These are phyloP conservation scores for Ulvella scutata DNA, from an alignment of 139 green algal genomes.

Conservation along the genomic window DNA sequence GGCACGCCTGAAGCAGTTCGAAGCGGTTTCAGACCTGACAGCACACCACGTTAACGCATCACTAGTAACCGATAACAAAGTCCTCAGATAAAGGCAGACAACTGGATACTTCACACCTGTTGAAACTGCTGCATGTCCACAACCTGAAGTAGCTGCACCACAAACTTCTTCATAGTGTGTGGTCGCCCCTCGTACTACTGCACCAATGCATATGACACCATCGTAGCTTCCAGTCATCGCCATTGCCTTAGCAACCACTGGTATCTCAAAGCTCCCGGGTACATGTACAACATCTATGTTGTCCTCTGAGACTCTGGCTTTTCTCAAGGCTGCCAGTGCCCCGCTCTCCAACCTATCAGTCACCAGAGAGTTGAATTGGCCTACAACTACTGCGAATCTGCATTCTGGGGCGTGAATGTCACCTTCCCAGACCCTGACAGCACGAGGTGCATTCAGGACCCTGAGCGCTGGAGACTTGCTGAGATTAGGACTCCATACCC, in stretches of 20 bases:
- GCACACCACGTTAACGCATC: too few relatives aligned
- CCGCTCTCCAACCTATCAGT: conserved; percentile 84
- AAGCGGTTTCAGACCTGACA: too few relatives aligned
- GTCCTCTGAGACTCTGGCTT: conserved; percentile 33
- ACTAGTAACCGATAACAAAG: too few relatives aligned
- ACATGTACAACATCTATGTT: conserved; percentile 67
- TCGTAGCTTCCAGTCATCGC: conserved; percentile 73
- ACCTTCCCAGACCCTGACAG: conserved; percentile 6
- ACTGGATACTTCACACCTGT: neutral
- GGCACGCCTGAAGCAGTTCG: conserved; percentile 77
- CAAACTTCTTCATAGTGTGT: conserved; percentile 93
- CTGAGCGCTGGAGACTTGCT: too few relatives aligned
- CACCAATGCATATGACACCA: conserved; percentile 79
- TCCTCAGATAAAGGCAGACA: neutral
- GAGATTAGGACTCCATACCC: too few relatives aligned
- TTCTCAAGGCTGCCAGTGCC: conserved; percentile 49
- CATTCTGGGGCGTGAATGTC: neutral
- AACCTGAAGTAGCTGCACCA: conserved; percentile 42
- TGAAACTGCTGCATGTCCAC: neutral
- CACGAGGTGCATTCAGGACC: neutral
- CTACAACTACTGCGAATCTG: conserved; percentile 61
- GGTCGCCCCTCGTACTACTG: conserved; percentile 82
- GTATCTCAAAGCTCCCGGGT: conserved; percentile 90
- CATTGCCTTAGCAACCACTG: conserved; percentile 80
- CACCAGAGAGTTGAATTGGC: conserved; percentile 87